Percentiles rank a stretch among this genome's conserved stretches.
Conservation (phyloP, 768 basidiomycete genomes). For the Pisolithus sp. region DNA sequence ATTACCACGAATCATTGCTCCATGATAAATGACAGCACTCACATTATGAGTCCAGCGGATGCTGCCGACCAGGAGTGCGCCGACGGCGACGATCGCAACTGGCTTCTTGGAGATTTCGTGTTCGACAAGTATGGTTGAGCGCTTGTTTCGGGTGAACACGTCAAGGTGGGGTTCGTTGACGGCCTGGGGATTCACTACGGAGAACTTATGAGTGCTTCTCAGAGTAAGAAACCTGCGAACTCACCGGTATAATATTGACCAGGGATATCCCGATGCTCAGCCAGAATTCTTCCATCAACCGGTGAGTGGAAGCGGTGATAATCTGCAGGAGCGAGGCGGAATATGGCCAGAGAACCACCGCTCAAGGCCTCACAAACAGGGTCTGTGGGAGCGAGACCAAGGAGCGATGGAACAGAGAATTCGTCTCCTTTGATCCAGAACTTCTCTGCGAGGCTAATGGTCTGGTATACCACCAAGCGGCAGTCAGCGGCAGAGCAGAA, state of each 20-base stretch:
- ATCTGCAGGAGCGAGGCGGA: conserved; percentile 73
- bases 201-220: background rate
- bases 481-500: conserved; percentile 70
- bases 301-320: conserved; percentile 80
- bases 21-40: background rate
- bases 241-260: conserved; percentile 59
- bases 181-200: conserved; percentile 68
- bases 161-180: conserved; percentile 61
- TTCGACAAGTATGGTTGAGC: conserved; percentile 49
- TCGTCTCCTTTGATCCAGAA: conserved; percentile 76
- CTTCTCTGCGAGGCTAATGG: conserved; percentile 50
- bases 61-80: conserved; percentile 75
- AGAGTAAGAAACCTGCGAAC: background rate
- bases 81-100: conserved; percentile 69
- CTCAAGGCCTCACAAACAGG: conserved; percentile 37
- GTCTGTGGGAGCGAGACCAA: conserved; percentile 40
- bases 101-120: conserved; percentile 39
- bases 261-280: conserved; percentile 38
- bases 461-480: conserved; percentile 62
- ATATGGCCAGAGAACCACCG: conserved; percentile 52
- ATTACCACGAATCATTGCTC: background rate
- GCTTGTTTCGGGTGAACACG: conserved; percentile 59
- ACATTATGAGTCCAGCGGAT: conserved; percentile 53
- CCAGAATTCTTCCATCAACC: conserved; percentile 44
- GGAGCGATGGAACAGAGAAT: conserved; percentile 59